A percentile compares a stretch with the other conserved stretches of the same genome.
phyloP scores from a whole-genome alignment of 176 grass and related monocot genomes.

The Elaeis guineensis region DNA sequence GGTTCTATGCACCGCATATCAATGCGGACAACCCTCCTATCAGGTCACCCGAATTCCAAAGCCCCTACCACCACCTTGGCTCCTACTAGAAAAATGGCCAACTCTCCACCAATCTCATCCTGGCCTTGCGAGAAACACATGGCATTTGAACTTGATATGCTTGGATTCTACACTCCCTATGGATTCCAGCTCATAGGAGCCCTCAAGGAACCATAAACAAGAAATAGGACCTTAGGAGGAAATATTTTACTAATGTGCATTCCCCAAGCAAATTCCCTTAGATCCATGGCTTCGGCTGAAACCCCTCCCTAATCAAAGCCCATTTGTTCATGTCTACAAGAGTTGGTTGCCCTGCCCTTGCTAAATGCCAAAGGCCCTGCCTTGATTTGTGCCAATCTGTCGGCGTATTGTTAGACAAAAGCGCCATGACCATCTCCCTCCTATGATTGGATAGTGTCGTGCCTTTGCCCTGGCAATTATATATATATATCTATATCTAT shows the following conservation, averaged over 20 bases:
- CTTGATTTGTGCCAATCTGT: slow-evolving; percentile 44
- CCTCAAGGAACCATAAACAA: slow-evolving; percentile 25
- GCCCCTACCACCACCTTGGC: not conserved
- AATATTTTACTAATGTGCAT: slow-evolving; percentile 21
- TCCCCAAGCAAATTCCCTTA: slow-evolving; percentile 29
- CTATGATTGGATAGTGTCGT: slow-evolving; percentile 37
- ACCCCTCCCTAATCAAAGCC: slow-evolving; percentile 18
- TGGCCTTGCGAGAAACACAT: too few relatives aligned
- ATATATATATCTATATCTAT: too few relatives aligned
- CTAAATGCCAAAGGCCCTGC: slow-evolving; percentile 30
- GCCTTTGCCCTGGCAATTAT: slow-evolving; percentile 14
- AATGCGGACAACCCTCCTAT: slow-evolving; percentile 19
- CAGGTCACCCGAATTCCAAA: slow-evolving; percentile 22
- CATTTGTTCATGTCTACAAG: slow-evolving; percentile 1
- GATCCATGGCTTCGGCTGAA: slow-evolving; percentile 27
- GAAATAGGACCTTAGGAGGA: not conserved
- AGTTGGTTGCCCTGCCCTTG: slow-evolving; percentile 15
- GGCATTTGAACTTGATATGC: slow-evolving; percentile 15
- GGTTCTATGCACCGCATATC: slow-evolving; percentile 33
- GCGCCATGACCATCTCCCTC: slow-evolving; percentile 26
- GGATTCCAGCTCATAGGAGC: slow-evolving; percentile 45
- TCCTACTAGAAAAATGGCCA: too few relatives aligned
- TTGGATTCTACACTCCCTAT: slow-evolving; percentile 30
- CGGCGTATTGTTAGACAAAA: slow-evolving; percentile 34
- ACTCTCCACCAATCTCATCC: too few relatives aligned